A percentile compares a stretch with the other conserved stretches of the same genome.
Evolutionary conservation across 176 grass and related monocot genomes (phyloP).

Genomic region (Alloteropsis semialata): DNA sequence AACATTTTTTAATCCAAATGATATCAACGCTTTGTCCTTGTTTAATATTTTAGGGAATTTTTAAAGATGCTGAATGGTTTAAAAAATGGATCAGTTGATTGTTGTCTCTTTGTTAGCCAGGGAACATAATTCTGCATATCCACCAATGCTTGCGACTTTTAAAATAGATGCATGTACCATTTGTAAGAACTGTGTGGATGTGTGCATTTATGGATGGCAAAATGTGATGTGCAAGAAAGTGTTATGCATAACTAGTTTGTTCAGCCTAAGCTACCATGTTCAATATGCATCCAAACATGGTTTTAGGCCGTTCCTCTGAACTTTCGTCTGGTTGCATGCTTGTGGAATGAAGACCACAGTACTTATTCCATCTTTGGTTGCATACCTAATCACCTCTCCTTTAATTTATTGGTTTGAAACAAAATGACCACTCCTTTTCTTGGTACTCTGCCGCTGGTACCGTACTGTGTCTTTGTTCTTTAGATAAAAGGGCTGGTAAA

Average conservation of each 20-base stretch:
- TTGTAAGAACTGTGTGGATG: slow-evolving; percentile 11
- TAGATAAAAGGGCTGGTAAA: background rate
- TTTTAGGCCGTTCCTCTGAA: slow-evolving; percentile 27
- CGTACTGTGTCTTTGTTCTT: background rate
- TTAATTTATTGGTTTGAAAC: background rate
- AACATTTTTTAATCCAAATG: background rate
- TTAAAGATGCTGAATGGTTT: background rate
- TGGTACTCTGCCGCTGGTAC: background rate
- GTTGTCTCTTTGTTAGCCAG: background rate
- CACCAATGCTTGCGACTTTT: background rate
- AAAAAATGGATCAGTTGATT: background rate
- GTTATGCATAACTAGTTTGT: slow-evolving; percentile 6
- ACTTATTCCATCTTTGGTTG: background rate
- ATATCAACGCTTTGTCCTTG: slow-evolving; percentile 18
- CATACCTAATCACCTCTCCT: background rate
- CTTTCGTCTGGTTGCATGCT: slow-evolving; percentile 14
- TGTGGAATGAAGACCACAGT: slow-evolving; percentile 13
- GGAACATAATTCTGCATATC: background rate
- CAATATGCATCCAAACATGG: slow-evolving; percentile 2
- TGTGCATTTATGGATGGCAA: background rate
- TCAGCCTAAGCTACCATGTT: slow-evolving; percentile 5
- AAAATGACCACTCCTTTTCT: background rate
- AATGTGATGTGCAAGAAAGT: slow-evolving; percentile 11
- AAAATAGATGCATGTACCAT: background rate
- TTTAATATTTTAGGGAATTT: background rate